Evolutionary conservation across 2,329 filamentous ascomycete species (phyloP).

Genomic region (Cercospora nicotianae): DNA sequence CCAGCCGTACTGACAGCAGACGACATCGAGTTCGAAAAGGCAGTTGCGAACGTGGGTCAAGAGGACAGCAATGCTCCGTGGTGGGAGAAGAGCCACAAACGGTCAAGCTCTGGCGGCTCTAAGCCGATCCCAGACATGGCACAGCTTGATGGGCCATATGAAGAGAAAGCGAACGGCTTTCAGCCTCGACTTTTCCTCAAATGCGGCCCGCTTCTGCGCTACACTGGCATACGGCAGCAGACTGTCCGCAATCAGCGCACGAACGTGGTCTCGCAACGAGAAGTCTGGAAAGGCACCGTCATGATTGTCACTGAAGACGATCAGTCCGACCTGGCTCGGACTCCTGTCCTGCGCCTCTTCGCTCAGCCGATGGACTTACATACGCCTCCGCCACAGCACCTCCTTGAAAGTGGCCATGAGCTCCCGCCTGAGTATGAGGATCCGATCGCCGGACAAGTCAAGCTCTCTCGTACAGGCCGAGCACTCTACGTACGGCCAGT

Average conservation of each 20-base stretch:
- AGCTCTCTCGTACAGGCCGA: constrained; percentile 79
- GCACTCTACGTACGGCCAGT: constrained; percentile 86
- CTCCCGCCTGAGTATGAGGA: constrained; percentile 83
- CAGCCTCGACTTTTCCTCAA: constrained; percentile 81
- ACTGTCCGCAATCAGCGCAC: constrained; percentile 40
- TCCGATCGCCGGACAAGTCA: constrained; percentile 82
- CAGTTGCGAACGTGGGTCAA: constrained; percentile 10
- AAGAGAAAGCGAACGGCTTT: constrained; percentile 68
- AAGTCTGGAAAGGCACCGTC: constrained; percentile 88
- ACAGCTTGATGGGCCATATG: constrained; percentile 63
- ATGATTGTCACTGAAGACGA: constrained; percentile 93
- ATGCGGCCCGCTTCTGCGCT: constrained; percentile 86
- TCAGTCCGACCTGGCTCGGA: constrained; percentile 76
- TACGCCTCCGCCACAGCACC: constrained; percentile 72
- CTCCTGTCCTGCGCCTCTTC: constrained; percentile 78
- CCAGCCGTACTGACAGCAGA: constrained; percentile 43
- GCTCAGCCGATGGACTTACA: constrained; percentile 81
- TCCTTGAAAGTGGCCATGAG: constrained; percentile 57
- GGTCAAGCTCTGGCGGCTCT: constrained; percentile 31
- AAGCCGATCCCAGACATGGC: constrained; percentile 44
- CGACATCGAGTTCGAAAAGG: constrained; percentile 45
- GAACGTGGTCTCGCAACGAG: constrained; percentile 55
- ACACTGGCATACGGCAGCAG: constrained; percentile 76
- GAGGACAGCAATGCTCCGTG: constrained; percentile 53
- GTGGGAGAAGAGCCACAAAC: constrained; percentile 63